These are phyloP conservation scores for Casuarina cunninghamiana DNA, from an alignment of 306 rosid species.

Conservation along the genomic window DNA sequence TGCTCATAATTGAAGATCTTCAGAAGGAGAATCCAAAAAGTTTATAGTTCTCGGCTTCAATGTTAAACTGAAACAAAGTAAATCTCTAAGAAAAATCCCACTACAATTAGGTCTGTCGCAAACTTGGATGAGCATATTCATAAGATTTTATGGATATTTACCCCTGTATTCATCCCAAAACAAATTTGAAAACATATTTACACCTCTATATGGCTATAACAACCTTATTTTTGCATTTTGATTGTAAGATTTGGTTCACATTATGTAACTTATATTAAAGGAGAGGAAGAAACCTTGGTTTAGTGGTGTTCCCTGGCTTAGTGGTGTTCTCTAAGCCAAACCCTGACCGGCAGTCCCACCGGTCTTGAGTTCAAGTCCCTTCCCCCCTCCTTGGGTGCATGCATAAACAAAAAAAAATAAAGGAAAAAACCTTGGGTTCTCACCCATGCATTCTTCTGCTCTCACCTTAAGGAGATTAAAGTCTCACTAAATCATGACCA, in stretches of 20 bases:
- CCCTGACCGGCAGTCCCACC: too few species aligned
- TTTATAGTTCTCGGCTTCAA: background rate
- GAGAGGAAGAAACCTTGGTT: background rate
- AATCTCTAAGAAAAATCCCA: background rate
- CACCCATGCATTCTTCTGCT: background rate
- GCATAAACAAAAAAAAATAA: background rate
- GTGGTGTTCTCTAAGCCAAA: too few species aligned
- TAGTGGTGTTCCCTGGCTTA: too few species aligned
- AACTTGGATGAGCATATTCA: background rate
- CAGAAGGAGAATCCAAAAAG: background rate
- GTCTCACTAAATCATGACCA: background rate
- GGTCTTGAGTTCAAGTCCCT: too few species aligned
- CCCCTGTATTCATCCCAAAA: background rate
- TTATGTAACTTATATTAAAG: background rate
- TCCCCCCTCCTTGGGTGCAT: too few species aligned
- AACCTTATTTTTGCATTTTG: background rate
- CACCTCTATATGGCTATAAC: background rate
- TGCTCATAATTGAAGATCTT: background rate
- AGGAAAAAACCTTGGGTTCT: background rate
- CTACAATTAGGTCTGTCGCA: background rate
- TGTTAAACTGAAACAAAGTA: background rate
- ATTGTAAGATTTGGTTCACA: background rate
- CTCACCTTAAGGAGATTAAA: background rate
- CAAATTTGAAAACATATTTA: background rate
- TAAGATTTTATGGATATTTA: background rate